Percentiles rank a stretch among this genome's conserved stretches.
These are phyloP conservation scores for Eugenia klotzschiana DNA, from an alignment of 441 rosid genomes.

Conservation along the genomic window DNA sequence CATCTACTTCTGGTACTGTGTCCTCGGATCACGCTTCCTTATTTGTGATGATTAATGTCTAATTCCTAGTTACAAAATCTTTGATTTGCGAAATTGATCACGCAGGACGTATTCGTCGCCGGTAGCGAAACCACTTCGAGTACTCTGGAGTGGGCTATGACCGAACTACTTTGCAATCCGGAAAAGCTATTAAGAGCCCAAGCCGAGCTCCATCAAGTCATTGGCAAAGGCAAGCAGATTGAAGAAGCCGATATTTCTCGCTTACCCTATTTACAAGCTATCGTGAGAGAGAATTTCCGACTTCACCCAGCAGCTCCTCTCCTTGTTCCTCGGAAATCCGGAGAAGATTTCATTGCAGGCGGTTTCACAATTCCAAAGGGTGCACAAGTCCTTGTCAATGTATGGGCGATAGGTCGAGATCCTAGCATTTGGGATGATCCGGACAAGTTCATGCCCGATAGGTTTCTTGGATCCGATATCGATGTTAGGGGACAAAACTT, in stretches of 20 bases:
- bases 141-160: slow-evolving; percentile 14
- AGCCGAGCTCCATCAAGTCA: background rate
- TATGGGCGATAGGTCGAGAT: slow-evolving; percentile 1
- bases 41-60: background rate
- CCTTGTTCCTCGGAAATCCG: background rate
- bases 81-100: background rate
- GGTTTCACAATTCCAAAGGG: slow-evolving; percentile 1
- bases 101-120: slow-evolving; percentile 1
- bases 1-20: background rate
- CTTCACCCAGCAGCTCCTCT: slow-evolving; percentile 1
- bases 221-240: background rate
- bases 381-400: background rate
- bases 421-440: background rate
- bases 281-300: slow-evolving; percentile 1
- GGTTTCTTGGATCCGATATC: background rate
- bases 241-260: background rate
- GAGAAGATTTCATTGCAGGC: background rate
- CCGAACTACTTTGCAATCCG: slow-evolving; percentile 1
- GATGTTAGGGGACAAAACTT: background rate
- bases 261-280: background rate
- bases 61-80: background rate
- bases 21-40: background rate
- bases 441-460: background rate
- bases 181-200: background rate
- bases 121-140: slow-evolving; percentile 9